Evolutionary conservation across 1,284 basidiomycete species (phyloP).

Genomic region (Malassezia yamatoensis): DNA sequence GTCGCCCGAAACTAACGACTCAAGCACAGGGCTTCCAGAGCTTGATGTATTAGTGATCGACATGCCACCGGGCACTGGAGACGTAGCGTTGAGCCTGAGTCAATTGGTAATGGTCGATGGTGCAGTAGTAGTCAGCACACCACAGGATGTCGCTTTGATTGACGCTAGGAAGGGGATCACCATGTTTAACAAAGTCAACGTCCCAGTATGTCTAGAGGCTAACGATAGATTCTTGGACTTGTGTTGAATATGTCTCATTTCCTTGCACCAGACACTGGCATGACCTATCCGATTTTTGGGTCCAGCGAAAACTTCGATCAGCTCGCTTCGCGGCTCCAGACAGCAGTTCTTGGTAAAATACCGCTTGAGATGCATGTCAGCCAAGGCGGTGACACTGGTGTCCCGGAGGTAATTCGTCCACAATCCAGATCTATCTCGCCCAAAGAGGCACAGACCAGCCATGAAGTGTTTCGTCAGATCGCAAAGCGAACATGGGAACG

Average conservation of each 20-base stretch:
- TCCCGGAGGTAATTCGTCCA: constrained; percentile 50
- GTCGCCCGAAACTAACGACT: constrained; percentile 4
- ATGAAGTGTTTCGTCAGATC: constrained; percentile 21
- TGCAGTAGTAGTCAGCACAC: constrained; percentile 65
- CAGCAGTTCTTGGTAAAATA: constrained; percentile 69
- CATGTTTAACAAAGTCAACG: constrained; percentile 80
- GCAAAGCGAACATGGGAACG: constrained; percentile 9
- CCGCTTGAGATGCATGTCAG: constrained; percentile 73
- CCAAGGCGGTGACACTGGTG: constrained; percentile 63
- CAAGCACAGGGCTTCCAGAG: constrained; percentile 1
- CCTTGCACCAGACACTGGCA: constrained; percentile 66
- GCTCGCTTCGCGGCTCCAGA: constrained; percentile 57
- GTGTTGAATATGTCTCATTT: constrained; percentile 85
- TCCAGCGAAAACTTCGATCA: constrained; percentile 58
- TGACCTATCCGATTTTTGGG: constrained; percentile 70
- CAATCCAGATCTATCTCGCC: constrained; percentile 21
- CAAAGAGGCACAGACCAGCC: constrained; percentile 24
- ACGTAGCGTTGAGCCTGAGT: constrained; percentile 82
- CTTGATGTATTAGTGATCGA: constrained; percentile 84
- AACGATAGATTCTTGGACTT: constrained; percentile 68
- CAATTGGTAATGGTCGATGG: constrained; percentile 60
- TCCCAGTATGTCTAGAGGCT: constrained; percentile 57
- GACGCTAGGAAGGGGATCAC: constrained; percentile 86
- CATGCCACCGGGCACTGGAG: constrained; percentile 94
- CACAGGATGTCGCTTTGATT: constrained; percentile 83